These are phyloP conservation scores for Lachnellula subtilissima DNA, from an alignment of 2,329 filamentous ascomycete genomes.

Conservation along the genomic window DNA sequence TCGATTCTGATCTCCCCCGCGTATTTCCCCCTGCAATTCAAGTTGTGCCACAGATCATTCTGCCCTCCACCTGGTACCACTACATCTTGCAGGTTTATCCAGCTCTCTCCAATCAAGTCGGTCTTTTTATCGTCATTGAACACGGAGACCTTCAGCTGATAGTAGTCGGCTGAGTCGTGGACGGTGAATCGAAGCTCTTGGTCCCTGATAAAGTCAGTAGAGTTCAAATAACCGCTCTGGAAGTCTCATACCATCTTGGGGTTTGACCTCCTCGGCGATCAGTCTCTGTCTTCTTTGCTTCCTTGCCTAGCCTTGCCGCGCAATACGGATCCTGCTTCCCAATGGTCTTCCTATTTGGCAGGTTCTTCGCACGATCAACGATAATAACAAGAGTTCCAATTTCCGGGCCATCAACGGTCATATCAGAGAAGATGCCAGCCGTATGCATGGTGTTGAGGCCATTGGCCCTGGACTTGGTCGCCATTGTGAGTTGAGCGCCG, in stretches of 20 bases:
- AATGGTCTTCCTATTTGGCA: constrained; percentile 95
- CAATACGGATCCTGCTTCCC: constrained; percentile 98
- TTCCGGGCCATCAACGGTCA: constrained; percentile 84
- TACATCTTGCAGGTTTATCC: constrained; percentile 77
- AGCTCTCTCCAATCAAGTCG: constrained; percentile 90
- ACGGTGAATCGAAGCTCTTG: constrained; percentile 95
- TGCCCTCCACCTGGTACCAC: constrained; percentile 86
- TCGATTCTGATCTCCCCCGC: constrained; percentile 92
- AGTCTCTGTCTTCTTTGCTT: constrained; percentile 94
- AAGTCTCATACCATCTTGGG: constrained; percentile 74
- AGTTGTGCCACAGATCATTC: constrained; percentile 83
- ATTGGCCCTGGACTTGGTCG: constrained; percentile 49
- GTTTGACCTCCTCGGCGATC: constrained; percentile 94
- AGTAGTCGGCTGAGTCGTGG: constrained; percentile 94
- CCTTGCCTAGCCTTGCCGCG: constrained; percentile 87
- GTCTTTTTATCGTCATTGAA: constrained; percentile 99
- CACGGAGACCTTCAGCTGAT: constrained; percentile 87
- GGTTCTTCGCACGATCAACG: constrained; percentile 91
- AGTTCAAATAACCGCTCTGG: not conserved
- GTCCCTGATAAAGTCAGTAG: constrained; percentile 60
- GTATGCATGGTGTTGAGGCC: constrained; percentile 67
- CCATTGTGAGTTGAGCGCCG: constrained; percentile 35
- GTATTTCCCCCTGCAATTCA: constrained; percentile 89
- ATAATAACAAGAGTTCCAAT: constrained; percentile 92
- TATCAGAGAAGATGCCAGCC: constrained; percentile 89